Evolutionary conservation across 495 filamentous ascomycete species (phyloP), one percentile per base, ranked within the genome.

Genomic region (Echria macrotheca): DNA sequence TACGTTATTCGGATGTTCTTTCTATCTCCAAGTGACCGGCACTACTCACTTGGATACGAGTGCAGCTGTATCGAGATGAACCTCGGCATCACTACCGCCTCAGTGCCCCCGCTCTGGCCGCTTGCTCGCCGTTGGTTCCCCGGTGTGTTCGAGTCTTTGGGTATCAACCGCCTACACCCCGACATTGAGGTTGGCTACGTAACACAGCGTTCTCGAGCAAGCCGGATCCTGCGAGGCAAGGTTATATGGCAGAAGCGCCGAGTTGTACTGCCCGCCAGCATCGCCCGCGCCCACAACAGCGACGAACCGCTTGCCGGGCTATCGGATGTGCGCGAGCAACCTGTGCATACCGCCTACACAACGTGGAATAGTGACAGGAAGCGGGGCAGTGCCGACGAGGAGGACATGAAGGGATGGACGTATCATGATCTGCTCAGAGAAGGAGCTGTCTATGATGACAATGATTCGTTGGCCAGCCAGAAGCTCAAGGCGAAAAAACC

Each of bases 71-170:
- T 75, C 22, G 76, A 78, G 56, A 71, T 69, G n/a, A 76, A 77
- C 55, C 56, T 77, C 4, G 74, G 74, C n/a, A 68, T 79, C 45
- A 59, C 77, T 23, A 70, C 72, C 1, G 75, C 75, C 6, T 77
- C 67, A 10, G 57, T 58, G 0, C 69, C 70, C 18, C 57, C 68
- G 6, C 51, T 72, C 15, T 59, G 67, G 46, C 69, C 69, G 1
- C 55, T 71, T 11, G 58, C 61, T 18, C 56, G 62, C 25, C 28
- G 36, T 8, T 60, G 55, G 54, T 59, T 65, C 28, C 59, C 53
- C 2, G 38, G 32, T 14, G 39, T 47, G 26, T 60, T 59, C 23
- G 49, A 52, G 24, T 44, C 49, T 5, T 43, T 65, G 46, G 54
- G 61, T 18, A 52, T 62, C 45, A 43, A 64, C 42, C 53, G 52